Evolutionary conservation across 306 rosid species (phyloP).

Genomic region (Herpetospermum pedunculosum): DNA sequence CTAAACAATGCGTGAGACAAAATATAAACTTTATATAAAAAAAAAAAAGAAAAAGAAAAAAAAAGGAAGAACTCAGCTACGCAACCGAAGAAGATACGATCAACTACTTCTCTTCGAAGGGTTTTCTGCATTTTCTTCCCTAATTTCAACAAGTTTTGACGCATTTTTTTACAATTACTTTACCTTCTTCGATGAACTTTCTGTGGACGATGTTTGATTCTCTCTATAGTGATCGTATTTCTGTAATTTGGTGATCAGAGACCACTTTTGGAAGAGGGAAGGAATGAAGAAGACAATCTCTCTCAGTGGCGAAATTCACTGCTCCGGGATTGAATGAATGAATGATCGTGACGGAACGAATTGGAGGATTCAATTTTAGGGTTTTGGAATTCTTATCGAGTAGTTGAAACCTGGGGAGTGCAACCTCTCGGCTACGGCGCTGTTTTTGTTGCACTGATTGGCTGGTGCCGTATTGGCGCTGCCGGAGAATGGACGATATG

Average conservation of each 20-base stretch:
- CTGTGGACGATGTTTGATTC: background rate
- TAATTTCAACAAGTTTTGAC: background rate
- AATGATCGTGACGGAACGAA: background rate
- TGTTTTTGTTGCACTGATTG: constrained; percentile 44
- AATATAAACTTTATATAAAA: background rate
- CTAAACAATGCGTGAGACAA: background rate
- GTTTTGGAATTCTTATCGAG: constrained; percentile 1
- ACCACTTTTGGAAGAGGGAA: background rate
- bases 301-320: background rate
- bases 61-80: background rate
- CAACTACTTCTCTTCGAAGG: constrained; percentile 6
- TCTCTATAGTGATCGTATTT: background rate
- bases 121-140: background rate
- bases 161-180: background rate
- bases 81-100: constrained; percentile 12
- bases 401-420: constrained; percentile 53
- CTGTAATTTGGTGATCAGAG: background rate
- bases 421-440: constrained; percentile 29
- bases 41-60: background rate
- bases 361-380: constrained; percentile 6
- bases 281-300: background rate
- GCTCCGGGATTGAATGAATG: background rate
- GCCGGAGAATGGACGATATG: constrained; percentile 44
- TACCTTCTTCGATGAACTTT: background rate
- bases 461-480: constrained; percentile 39